These are phyloP conservation scores for Anthoceros angustus DNA, from an alignment of 225 moss, liverwort and hornwort species.

Conservation along the genomic window DNA sequence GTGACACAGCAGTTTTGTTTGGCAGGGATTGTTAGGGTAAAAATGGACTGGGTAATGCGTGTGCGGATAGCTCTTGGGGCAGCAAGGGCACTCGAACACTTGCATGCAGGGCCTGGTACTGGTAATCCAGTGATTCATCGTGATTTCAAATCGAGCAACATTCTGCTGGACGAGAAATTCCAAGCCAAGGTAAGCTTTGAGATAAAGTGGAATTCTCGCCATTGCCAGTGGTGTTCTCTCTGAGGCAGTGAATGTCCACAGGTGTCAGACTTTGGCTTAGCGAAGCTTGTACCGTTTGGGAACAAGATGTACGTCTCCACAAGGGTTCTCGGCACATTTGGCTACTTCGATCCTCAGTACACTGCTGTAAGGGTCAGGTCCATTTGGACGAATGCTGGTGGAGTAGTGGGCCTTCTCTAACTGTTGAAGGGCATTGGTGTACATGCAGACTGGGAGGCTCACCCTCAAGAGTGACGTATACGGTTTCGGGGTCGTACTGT, in stretches of 20 bases:
- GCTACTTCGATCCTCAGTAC: slow-evolving; percentile 36
- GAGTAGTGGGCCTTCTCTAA: neutral
- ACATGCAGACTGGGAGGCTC: slow-evolving; percentile 23
- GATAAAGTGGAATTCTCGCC: neutral
- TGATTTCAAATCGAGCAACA: slow-evolving; percentile 32
- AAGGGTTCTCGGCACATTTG: slow-evolving; percentile 35
- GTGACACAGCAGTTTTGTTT: too few relatives aligned
- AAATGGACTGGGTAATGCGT: slow-evolving; percentile 27
- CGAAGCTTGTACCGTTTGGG: slow-evolving; percentile 32
- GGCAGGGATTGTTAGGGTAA: slow-evolving; percentile 23
- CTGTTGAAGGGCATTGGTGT: neutral
- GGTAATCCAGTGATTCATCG: slow-evolving; percentile 38
- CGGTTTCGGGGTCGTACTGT: slow-evolving; percentile 30
- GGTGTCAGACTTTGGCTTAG: slow-evolving; percentile 29
- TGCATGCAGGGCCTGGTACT: slow-evolving; percentile 25
- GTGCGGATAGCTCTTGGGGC: slow-evolving; percentile 27
- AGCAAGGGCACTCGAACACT: slow-evolving; percentile 26
- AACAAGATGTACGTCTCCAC: slow-evolving; percentile 32
- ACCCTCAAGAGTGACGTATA: slow-evolving; percentile 37
- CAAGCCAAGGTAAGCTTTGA: slow-evolving; percentile 13
- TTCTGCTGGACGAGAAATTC: slow-evolving; percentile 24
- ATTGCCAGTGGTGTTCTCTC: too few relatives aligned
- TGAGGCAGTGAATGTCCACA: slow-evolving; percentile 5
- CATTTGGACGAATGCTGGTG: neutral
- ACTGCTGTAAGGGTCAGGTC: slow-evolving; percentile 21